Evolutionary conservation across 2,329 filamentous ascomycete genomes (phyloP).

Genomic region (Penicillium frequentans): DNA sequence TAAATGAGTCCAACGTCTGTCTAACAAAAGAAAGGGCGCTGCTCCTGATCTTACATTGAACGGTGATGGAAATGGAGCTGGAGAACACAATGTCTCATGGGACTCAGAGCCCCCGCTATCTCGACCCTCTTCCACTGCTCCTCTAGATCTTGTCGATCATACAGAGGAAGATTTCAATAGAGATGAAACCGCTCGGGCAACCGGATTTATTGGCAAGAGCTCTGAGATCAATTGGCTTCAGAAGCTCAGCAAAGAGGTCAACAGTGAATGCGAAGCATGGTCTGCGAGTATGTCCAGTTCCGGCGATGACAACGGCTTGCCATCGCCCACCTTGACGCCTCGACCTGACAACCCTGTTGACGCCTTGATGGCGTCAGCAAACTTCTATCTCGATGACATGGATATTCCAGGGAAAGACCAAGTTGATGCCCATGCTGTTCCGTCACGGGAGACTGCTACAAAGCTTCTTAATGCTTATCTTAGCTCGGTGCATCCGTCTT

Average conservation of each 20-base stretch:
- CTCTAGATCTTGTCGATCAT: slow-evolving; percentile 40
- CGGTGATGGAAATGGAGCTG: slow-evolving; percentile 14
- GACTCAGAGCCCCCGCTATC: slow-evolving; percentile 23
- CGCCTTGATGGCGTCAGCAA: slow-evolving; percentile 30
- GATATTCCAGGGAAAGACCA: slow-evolving; percentile 37
- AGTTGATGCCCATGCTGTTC: slow-evolving; percentile 38
- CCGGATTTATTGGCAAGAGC: slow-evolving; percentile 46
- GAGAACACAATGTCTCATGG: slow-evolving; percentile 20
- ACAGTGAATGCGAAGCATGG: slow-evolving; percentile 23
- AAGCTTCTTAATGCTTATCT: slow-evolving; percentile 44
- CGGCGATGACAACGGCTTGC: slow-evolving; percentile 23
- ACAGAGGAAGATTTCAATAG: slow-evolving; percentile 46
- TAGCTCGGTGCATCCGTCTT: slow-evolving; percentile 44
- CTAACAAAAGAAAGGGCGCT: slow-evolving; percentile 26
- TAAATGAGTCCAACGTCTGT: neutral
- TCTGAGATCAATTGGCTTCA: slow-evolving; percentile 49
- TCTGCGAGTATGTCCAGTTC: slow-evolving; percentile 14
- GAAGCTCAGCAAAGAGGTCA: slow-evolving; percentile 36
- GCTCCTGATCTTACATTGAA: slow-evolving; percentile 24
- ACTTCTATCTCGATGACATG: slow-evolving; percentile 44
- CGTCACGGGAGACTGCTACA: slow-evolving; percentile 37
- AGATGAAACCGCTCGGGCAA: slow-evolving; percentile 38
- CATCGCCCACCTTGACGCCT: slow-evolving; percentile 29
- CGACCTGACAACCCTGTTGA: slow-evolving; percentile 23
- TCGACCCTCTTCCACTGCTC: slow-evolving; percentile 29